A percentile compares a stretch with the other conserved stretches of the same genome.
These are phyloP conservation scores for Salvia splendens DNA, from an alignment of 257 asterid species.

Conservation along the genomic window DNA sequence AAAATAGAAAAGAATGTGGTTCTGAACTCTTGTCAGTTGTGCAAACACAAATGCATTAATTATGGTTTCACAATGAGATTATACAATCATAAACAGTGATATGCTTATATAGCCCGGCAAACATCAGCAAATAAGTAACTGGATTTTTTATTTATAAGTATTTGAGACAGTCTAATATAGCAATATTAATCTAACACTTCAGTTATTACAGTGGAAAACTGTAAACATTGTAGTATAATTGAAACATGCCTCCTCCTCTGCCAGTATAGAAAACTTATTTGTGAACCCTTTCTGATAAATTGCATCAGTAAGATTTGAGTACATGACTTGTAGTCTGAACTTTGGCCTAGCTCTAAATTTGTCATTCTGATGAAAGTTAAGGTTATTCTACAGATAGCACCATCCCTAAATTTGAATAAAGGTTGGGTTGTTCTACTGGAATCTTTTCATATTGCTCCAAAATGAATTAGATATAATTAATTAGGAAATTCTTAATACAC, in stretches of 20 bases:
- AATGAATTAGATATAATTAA: neutral
- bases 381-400: neutral
- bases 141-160: neutral
- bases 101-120: neutral
- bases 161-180: neutral
- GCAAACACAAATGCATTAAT: neutral
- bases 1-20: neutral
- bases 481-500: slow-evolving; percentile 2
- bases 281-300: neutral
- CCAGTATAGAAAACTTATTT: too few species aligned
- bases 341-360: neutral
- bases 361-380: neutral
- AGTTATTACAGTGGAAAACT: neutral
- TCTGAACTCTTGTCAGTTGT: slow-evolving; percentile 20
- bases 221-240: neutral
- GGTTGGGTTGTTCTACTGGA: neutral
- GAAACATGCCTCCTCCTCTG: neutral
- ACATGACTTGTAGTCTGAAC: neutral
- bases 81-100: slow-evolving; percentile 14
- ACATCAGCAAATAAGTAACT: neutral
- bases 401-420: neutral
- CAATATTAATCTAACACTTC: neutral
- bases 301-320: neutral
- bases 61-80: slow-evolving; percentile 18
- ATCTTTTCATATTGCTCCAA: neutral